Base-by-base conservation (phyloP, 495 filamentous ascomycete species). In the Hypoxylon crocopeplum region DNA sequence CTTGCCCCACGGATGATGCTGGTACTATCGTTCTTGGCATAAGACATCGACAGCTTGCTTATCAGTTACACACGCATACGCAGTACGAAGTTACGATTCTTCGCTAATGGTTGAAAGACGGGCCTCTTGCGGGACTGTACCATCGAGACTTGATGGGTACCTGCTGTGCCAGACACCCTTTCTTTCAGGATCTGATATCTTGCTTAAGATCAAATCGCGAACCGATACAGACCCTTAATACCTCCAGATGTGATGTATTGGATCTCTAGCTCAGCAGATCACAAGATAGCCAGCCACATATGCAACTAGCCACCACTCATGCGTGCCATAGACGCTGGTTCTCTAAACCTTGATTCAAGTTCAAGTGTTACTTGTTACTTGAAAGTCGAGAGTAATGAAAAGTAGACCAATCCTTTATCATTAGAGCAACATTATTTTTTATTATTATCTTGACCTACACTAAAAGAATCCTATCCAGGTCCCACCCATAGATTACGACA, bases 1-100 rank as follows among this genome's bases (percentile, higher is more conserved):
- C 25, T 10, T 59, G 55, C 61, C 61, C 61, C 61, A 64, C 61
- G 61, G 60, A 59, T 59, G 34, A 64, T 64, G 61, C 61, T 59
- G 47, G 61, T 29, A 40, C 25, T 29, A 39, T 38, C 20, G 32
- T 41, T 44, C 55, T 59, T 64, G 55, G 61, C 61, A 51, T 37
- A 47, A 52, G 44, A 51, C 44, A 51, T 48, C 39, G 58, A 55
- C 41, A 54, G 32, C 39, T 48, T 54, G 45, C 55, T 64, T 64
- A 64, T 64, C 61, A 64, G 45, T 48, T 51, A 36, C 39, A 48
- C 44, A 25, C 25, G 19, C n/a, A 8, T 25, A 38, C 12, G 5
- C 13, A n/a, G 8, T 27, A 37, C 10, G 17, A 63, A 63, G 48
- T 41, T 48, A 53, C 36, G 27, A 44, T 39, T 38, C 51, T 52